These are phyloP conservation scores for Apophysomyces variabilis DNA, from an alignment of 371 early-diverging fungal species.

Conservation along the genomic window DNA sequence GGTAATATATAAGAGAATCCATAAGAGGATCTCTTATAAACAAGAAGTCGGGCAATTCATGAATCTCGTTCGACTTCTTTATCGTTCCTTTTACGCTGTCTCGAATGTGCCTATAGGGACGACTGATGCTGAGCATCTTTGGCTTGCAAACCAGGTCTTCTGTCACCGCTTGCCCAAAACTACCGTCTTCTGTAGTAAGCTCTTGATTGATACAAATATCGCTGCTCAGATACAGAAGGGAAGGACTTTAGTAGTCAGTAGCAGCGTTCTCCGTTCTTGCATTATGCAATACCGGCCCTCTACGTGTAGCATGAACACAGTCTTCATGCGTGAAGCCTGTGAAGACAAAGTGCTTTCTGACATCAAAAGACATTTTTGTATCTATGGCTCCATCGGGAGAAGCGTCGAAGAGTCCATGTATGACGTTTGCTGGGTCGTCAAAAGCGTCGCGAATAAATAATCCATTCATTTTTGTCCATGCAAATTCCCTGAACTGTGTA, in stretches of 20 bases:
- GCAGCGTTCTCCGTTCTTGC: background rate
- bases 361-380: background rate
- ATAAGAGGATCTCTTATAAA: no score
- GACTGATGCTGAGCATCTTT: background rate
- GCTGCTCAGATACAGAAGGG: background rate
- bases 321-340: background rate
- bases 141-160: background rate
- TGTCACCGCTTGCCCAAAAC: background rate
- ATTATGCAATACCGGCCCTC: background rate
- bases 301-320: background rate
- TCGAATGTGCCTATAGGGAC: no score
- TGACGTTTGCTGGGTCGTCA: background rate
- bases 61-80: no score
- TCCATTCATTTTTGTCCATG: background rate
- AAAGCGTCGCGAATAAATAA: background rate
- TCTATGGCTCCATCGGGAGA: background rate
- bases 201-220: background rate
- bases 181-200: background rate
- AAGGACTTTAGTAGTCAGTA: background rate
- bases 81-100: no score
- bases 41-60: no score
- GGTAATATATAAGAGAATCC: no score
- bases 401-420: background rate
- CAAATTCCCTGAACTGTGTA: background rate
- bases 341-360: background rate